A percentile compares a stretch with the other conserved stretches of the same genome.
These are phyloP conservation scores for Angophora floribunda DNA, from an alignment of 345 rosid genomes.

Conservation along the genomic window DNA sequence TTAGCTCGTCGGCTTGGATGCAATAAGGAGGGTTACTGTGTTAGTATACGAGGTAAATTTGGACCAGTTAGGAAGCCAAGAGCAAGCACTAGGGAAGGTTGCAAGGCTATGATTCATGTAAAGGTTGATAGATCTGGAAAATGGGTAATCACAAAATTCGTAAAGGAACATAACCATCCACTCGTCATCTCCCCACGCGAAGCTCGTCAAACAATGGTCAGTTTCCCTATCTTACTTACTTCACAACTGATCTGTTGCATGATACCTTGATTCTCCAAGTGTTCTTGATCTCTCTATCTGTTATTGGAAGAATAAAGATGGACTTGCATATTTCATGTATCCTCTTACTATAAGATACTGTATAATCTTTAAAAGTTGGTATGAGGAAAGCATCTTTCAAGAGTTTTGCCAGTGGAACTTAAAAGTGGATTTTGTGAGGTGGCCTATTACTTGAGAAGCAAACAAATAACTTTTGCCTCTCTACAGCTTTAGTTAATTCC, in stretches of 20 bases:
- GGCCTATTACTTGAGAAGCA: neutral
- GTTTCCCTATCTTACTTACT: neutral
- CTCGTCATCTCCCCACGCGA: conserved; percentile 63
- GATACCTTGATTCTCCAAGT: neutral
- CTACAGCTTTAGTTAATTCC: neutral
- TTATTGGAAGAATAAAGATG: neutral
- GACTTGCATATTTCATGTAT: neutral
- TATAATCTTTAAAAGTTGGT: neutral
- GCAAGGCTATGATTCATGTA: conserved; percentile 88
- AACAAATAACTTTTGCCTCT: neutral
- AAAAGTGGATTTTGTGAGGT: neutral
- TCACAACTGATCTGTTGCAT: neutral
- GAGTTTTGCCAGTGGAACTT: neutral
- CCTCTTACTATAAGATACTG: neutral
- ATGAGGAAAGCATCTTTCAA: neutral
- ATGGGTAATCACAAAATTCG: conserved; percentile 83
- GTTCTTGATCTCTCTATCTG: neutral
- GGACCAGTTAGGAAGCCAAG: conserved; percentile 68
- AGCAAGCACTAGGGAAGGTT: conserved; percentile 80
- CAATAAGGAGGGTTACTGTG: conserved; percentile 72
- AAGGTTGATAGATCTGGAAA: conserved; percentile 64
- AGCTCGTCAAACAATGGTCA: conserved; percentile 79
- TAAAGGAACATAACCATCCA: conserved; percentile 84
- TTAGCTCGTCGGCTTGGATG: conserved; percentile 89
- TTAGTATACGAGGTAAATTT: conserved; percentile 58